Evolutionary conservation across 495 filamentous ascomycete genomes (phyloP).

Genomic region (Letharia lupina): DNA sequence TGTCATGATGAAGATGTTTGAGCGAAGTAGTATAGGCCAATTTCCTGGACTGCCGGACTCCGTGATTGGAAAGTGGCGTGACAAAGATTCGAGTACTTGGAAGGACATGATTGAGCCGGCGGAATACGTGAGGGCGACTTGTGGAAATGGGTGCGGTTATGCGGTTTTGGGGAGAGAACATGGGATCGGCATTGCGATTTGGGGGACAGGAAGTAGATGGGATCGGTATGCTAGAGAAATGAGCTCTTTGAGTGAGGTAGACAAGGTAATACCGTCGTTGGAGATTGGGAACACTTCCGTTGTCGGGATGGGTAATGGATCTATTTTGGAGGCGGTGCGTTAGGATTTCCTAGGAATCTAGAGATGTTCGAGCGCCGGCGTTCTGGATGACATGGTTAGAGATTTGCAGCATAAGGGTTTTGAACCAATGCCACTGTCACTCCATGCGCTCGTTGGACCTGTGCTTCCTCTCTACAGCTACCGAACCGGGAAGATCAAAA

Average conservation of each 20-base stretch:
- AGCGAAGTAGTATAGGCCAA: background rate
- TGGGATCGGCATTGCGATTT: conserved; percentile 2
- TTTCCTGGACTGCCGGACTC: conserved; percentile 5
- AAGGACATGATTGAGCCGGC: conserved; percentile 4
- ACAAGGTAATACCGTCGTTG: background rate
- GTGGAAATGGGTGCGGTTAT: conserved; percentile 9
- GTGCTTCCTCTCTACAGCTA: background rate
- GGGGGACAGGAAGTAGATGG: conserved; percentile 9
- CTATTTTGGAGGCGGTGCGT: background rate
- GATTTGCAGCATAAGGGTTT: background rate
- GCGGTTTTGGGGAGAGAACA: background rate
- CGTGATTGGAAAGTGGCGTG: background rate
- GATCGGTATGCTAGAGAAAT: background rate
- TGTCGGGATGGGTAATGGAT: background rate
- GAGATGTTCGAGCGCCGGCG: background rate
- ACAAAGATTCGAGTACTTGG: conserved; percentile 2
- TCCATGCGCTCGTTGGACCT: no score
- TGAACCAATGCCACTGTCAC: background rate
- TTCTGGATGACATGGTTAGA: background rate
- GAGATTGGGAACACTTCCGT: background rate
- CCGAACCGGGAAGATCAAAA: background rate
- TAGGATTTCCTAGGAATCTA: background rate
- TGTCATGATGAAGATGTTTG: conserved; percentile 19
- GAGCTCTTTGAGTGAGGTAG: background rate
- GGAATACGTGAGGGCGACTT: conserved; percentile 7